Percentiles rank a stretch among this genome's conserved stretches.
These are phyloP conservation scores for Hypoxylon sp. DNA, from an alignment of 2,329 filamentous ascomycete species.

Conservation along the genomic window DNA sequence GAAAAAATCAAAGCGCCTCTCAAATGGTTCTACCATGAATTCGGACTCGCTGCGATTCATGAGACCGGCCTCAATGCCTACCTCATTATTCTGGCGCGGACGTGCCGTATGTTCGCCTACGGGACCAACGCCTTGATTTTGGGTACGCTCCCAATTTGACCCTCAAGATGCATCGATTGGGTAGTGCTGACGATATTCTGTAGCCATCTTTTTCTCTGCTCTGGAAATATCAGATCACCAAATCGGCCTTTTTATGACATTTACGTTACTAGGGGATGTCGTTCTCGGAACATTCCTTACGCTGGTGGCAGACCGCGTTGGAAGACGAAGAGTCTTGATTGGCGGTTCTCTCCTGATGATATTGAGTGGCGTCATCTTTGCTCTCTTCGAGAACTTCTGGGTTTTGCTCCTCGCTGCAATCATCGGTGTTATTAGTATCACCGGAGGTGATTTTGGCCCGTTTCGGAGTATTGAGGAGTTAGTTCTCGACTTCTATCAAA, in stretches of 20 bases:
- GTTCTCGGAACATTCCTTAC: slow-evolving; percentile 69
- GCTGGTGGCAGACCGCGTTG: slow-evolving; percentile 70
- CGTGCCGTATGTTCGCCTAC: slow-evolving; percentile 73
- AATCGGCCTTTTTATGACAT: slow-evolving; percentile 75
- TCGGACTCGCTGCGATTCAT: slow-evolving; percentile 63
- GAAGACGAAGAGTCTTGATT: slow-evolving; percentile 67
- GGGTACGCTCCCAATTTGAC: slow-evolving; percentile 49
- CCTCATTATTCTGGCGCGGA: slow-evolving; percentile 66
- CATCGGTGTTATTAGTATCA: slow-evolving; percentile 72
- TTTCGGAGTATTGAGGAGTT: slow-evolving; percentile 75
- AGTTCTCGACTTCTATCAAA: slow-evolving; percentile 13
- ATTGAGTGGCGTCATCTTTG: slow-evolving; percentile 67
- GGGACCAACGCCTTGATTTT: slow-evolving; percentile 71
- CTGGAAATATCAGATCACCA: slow-evolving; percentile 67
- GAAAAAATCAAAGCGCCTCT: slow-evolving; percentile 39
- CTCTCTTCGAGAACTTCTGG: slow-evolving; percentile 69
- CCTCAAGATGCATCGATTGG: background rate
- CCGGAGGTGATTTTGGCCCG: slow-evolving; percentile 75
- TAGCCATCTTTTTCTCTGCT: slow-evolving; percentile 69
- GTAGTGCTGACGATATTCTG: slow-evolving; percentile 12
- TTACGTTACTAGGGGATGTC: slow-evolving; percentile 73
- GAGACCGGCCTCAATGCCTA: slow-evolving; percentile 63
- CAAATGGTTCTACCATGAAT: slow-evolving; percentile 59
- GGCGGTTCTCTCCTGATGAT: slow-evolving; percentile 69
- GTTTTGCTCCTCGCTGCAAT: slow-evolving; percentile 69